Evolutionary conservation across 2,329 filamentous ascomycete species (phyloP).

Genomic region (Akanthomyces lecanii): DNA sequence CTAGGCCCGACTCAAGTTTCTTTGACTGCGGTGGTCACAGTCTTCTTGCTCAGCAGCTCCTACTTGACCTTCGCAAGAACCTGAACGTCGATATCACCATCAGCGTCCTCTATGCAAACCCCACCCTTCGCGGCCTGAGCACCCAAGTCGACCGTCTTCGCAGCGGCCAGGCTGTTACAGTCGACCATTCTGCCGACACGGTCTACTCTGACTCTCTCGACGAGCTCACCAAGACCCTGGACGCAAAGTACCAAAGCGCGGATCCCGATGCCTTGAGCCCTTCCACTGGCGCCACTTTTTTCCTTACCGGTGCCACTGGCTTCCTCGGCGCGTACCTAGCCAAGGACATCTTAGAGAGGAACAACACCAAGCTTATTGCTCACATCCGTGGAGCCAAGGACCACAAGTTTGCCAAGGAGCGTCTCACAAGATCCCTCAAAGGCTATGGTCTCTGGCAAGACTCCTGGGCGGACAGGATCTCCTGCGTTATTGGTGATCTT

Average conservation of each 20-base stretch:
- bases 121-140: constrained; percentile 28
- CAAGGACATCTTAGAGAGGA: constrained; percentile 64
- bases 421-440: constrained; percentile 62
- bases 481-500: constrained; percentile 69
- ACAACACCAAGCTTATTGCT: constrained; percentile 50
- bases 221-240: constrained; percentile 46
- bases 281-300: constrained; percentile 51
- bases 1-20: constrained; percentile 44
- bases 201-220: constrained; percentile 51
- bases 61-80: constrained; percentile 51
- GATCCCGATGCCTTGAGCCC: constrained; percentile 21
- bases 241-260: constrained; percentile 37
- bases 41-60: constrained; percentile 65
- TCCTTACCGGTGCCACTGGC: constrained; percentile 74
- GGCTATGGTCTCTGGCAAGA: constrained; percentile 78
- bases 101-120: constrained; percentile 28
- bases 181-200: constrained; percentile 28
- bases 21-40: constrained; percentile 38
- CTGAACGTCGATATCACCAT: constrained; percentile 30
- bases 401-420: constrained; percentile 53
- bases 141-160: constrained; percentile 29
- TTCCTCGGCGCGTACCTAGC: constrained; percentile 83
- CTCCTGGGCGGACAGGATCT: constrained; percentile 61
- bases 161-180: background rate
- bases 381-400: constrained; percentile 67